Evolutionary conservation across 78 protist genomes (phyloP), one percentile per base, ranked within the genome.

Genomic region (Polysphondylium violaceum): DNA sequence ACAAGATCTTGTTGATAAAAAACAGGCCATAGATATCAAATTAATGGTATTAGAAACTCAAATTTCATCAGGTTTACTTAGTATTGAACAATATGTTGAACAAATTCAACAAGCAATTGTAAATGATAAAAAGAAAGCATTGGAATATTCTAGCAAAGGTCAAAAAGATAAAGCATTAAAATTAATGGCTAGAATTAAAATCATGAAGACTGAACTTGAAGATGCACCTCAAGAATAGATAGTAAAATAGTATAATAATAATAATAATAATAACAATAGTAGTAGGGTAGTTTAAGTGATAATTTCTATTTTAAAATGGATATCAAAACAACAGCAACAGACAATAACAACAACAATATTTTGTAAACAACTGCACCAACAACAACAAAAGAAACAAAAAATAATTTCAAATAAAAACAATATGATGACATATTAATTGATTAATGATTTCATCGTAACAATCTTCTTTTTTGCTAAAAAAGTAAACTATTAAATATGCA

Each of bases 1-100:
- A 69, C 63, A 53, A 83, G 91, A 83, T 14, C 31, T 83, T 31
- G 14, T 83, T 14, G 91, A 83, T 58, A 67, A 51, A 60, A 67
- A 83, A 71, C 91, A 83, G 71, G 91, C 91, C 27, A 17, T 83
- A 12, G 91, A 83, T 29, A 36, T 83, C 11, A 83, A 83, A 58
- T 14, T 69, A n/a, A 67, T 69, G 79, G 21, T 83, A 4, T 59
- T 83, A 35, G 91, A 69, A 69, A 69, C 79, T 31, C 68, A 83
- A 31, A 72, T 83, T 1, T 27, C 40, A 12, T 25, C 78, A n/a
- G 91, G 91, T 19, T 29, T 83, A 7, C n/a, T 83, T 17, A 53
- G 81, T 19, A 40, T 69, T 0, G 91, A 83, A 33, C 23, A 16
- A 2, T 83, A 83, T 59, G 43, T 23, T 11, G 25, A 69, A 58